Percentiles rank a stretch among this genome's conserved stretches.
Evolutionary conservation across 1,284 basidiomycete genomes (phyloP).

Genomic region (Fistulina hepatica): DNA sequence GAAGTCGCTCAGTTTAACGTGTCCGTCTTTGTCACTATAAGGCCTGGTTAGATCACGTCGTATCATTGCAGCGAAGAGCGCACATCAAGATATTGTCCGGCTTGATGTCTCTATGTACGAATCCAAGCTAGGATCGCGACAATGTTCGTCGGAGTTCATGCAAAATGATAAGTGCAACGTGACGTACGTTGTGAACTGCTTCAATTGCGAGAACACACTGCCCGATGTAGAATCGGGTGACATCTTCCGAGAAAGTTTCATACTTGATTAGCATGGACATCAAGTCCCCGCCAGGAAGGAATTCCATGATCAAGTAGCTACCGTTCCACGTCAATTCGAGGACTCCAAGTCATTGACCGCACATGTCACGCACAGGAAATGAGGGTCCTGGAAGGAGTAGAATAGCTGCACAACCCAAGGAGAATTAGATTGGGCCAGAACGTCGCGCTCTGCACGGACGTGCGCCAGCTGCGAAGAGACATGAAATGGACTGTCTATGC

Average conservation of each 20-base stretch:
- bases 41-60: constrained; percentile 26
- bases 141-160: neutral
- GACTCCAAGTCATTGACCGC: neutral
- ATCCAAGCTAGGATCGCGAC: constrained; percentile 3
- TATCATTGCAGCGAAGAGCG: constrained; percentile 8
- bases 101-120: constrained; percentile 71
- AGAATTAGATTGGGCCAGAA: constrained; percentile 94
- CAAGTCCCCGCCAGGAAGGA: constrained; percentile 94
- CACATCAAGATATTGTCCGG: constrained; percentile 86
- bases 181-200: constrained; percentile 82
- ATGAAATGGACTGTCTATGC: constrained; percentile 37
- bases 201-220: constrained; percentile 89
- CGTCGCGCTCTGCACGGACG: constrained; percentile 74
- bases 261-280: constrained; percentile 99
- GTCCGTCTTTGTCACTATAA: constrained; percentile 81
- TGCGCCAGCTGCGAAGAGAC: constrained; percentile 77
- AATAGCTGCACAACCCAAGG: constrained; percentile 97
- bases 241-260: constrained; percentile 98
- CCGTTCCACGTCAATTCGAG: neutral
- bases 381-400: constrained; percentile 96
- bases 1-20: constrained; percentile 94
- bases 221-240: constrained; percentile 83
- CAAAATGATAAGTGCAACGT: constrained; percentile 86
- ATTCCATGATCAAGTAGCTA: constrained; percentile 95
- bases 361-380: constrained; percentile 48